Conservation (phyloP, 23 red algal genomes). For the Gracilaria caudata region DNA sequence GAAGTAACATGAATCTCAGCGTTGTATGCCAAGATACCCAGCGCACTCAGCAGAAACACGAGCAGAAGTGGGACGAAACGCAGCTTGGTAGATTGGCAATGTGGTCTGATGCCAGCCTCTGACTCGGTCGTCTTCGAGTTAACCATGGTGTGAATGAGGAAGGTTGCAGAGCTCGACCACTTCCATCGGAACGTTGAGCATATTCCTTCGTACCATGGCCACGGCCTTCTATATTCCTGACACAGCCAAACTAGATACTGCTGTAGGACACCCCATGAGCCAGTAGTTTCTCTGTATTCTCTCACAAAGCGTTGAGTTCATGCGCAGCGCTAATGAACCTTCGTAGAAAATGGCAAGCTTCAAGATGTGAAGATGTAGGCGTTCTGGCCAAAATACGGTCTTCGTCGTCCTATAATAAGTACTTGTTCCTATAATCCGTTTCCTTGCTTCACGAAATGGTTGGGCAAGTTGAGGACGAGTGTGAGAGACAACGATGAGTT, state of each 20-base stretch:
- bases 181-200: background rate
- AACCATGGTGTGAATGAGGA: background rate
- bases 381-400: background rate
- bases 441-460: background rate
- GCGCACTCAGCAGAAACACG: background rate
- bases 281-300: background rate
- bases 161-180: background rate
- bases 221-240: background rate
- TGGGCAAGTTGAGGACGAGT: background rate
- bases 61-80: background rate
- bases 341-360: background rate
- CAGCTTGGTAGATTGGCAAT: background rate
- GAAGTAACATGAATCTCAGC: background rate
- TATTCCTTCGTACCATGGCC: background rate
- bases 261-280: background rate
- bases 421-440: background rate
- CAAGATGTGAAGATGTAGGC: background rate
- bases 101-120: background rate
- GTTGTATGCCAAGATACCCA: background rate
- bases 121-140: background rate
- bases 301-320: background rate
- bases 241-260: background rate
- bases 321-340: background rate
- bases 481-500: background rate
- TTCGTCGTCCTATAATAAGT: background rate